These are phyloP conservation scores for Sorghum bicolor DNA, from an alignment of 176 grass and related monocot species.

Conservation along the genomic window Sorghum_bicolor_NCBIv3 NC_012872.2:61018001-61018500, in stretches of 20 bases:
- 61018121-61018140: conserved; percentile 90
- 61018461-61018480: conserved; percentile 46
- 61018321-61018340: background rate
- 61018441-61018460: background rate
- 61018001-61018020: background rate
- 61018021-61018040: background rate
- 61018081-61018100: conserved; percentile 99
- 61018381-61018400: background rate
- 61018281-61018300: background rate
- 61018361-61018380: conserved; percentile 37
- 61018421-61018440: conserved; percentile 20
- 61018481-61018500: conserved; percentile 33
- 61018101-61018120: conserved; percentile 87
- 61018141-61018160: conserved; percentile 98
- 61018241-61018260: background rate
- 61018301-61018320: background rate
- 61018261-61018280: background rate
- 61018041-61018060: background rate
- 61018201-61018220: conserved; percentile 29
- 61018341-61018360: conserved; percentile 19
- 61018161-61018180: conserved; percentile 96
- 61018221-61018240: background rate
- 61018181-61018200: conserved; percentile 99
- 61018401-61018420: conserved; percentile 8
- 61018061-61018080: conserved; percentile 52